phyloP scores from a whole-genome alignment of 2,329 filamentous ascomycete species.

The Elsinoe batatas region DNA sequence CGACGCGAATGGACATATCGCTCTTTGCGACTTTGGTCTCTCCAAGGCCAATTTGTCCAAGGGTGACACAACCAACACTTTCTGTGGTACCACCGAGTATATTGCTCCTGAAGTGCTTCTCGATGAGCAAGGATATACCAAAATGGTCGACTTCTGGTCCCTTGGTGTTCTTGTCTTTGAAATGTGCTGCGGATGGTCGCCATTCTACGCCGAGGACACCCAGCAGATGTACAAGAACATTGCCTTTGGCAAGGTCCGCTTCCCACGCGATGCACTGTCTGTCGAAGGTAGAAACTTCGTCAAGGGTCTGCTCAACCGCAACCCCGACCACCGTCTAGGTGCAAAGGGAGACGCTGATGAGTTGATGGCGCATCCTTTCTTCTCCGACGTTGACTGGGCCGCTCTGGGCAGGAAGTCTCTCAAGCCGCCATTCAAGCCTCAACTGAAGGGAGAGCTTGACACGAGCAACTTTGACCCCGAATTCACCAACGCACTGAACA shows the following conservation, averaged over 20 bases:
- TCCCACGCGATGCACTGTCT: conserved; percentile 87
- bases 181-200: conserved; percentile 99
- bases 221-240: conserved; percentile 99
- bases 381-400: conserved; percentile 87
- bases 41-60: conserved; percentile 96
- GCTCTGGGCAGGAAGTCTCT: conserved; percentile 82
- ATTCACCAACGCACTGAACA: conserved; percentile 88
- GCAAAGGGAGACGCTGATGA: conserved; percentile 87
- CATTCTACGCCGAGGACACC: conserved; percentile 97
- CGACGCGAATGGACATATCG: conserved; percentile 95
- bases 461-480: conserved; percentile 98
- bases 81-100: conserved; percentile 97
- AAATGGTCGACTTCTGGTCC: conserved; percentile 99
- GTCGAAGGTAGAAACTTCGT: conserved; percentile 96
- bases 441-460: conserved; percentile 89
- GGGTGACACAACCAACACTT: conserved; percentile 97
- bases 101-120: conserved; percentile 89
- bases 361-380: conserved; percentile 89
- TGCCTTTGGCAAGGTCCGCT: conserved; percentile 94
- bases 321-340: conserved; percentile 88
- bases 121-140: conserved; percentile 95
- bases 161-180: conserved; percentile 95
- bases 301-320: conserved; percentile 92
- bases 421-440: conserved; percentile 94
- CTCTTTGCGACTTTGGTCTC: conserved; percentile 91